Evolutionary conservation across 1,284 basidiomycete species (phyloP).

Genomic region (Grifola frondosa): DNA sequence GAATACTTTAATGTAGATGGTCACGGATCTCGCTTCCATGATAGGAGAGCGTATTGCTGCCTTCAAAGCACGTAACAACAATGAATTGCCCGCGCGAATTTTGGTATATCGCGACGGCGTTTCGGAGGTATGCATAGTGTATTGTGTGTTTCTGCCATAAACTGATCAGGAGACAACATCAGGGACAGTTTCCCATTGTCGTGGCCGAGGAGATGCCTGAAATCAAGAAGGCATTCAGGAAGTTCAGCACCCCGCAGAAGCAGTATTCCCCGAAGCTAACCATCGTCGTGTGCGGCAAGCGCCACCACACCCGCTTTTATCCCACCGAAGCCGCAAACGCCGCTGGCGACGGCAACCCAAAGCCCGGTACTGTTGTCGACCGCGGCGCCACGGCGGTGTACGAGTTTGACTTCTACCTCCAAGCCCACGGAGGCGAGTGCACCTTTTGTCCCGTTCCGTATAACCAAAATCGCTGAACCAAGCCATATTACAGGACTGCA

Average conservation of each 20-base stretch:
- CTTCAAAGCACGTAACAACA: constrained; percentile 47
- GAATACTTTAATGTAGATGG: constrained; percentile 50
- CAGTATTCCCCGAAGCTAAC: constrained; percentile 68
- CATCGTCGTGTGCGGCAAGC: constrained; percentile 79
- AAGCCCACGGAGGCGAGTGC: constrained; percentile 54
- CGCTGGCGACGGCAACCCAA: constrained; percentile 65
- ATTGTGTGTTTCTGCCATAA: background rate
- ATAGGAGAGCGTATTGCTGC: constrained; percentile 60
- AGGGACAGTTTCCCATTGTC: constrained; percentile 76
- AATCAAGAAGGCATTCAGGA: constrained; percentile 59
- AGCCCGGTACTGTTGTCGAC: constrained; percentile 76
- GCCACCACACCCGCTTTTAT: constrained; percentile 83
- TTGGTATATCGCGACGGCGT: constrained; percentile 80
- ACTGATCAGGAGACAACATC: background rate
- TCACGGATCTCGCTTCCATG: constrained; percentile 67
- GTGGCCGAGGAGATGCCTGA: constrained; percentile 62
- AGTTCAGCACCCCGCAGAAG: constrained; percentile 44
- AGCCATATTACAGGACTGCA: constrained; percentile 32
- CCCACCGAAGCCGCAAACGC: constrained; percentile 56
- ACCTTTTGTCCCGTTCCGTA: background rate
- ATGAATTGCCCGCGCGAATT: constrained; percentile 55
- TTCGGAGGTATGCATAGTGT: constrained; percentile 52
- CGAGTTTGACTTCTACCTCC: constrained; percentile 75
- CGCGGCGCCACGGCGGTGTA: constrained; percentile 64
- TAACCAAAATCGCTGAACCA: constrained; percentile 20